phyloP scores from a whole-genome alignment of 192 early-diverging fungal species.

The Rhizoclosmatium sp. region DNA sequence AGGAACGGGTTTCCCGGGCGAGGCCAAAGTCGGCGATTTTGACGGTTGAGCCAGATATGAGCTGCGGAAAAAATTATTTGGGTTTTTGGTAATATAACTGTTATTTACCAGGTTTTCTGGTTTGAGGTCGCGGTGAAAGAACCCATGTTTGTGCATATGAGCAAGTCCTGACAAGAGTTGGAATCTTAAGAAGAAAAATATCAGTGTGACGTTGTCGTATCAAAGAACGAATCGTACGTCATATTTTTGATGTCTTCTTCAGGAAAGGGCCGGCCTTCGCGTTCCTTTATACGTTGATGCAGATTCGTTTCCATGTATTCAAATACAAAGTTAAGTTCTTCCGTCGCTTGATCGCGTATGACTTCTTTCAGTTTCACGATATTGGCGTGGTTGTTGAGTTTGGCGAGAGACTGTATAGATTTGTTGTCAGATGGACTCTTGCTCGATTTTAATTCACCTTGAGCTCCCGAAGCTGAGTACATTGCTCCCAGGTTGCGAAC shows the following conservation, averaged over 20 bases:
- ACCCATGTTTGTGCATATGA: slow-evolving; percentile 90
- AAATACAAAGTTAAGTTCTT: slow-evolving; percentile 93
- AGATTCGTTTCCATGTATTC: slow-evolving; percentile 97
- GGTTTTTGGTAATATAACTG: not conserved
- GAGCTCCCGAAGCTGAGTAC: slow-evolving; percentile 76
- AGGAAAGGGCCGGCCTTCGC: slow-evolving; percentile 69
- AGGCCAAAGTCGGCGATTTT: slow-evolving; percentile 99
- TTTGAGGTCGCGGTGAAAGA: slow-evolving; percentile 98
- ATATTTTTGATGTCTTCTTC: slow-evolving; percentile 77
- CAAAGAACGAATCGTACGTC: slow-evolving; percentile 62
- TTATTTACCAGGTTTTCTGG: slow-evolving; percentile 27
- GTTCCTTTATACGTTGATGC: slow-evolving; percentile 85
- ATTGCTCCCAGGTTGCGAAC: slow-evolving; percentile 73
- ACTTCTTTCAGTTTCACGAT: slow-evolving; percentile 87
- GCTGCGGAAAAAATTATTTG: not conserved
- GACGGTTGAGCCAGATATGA: slow-evolving; percentile 29
- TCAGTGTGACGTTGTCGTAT: not conserved
- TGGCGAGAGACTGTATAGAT: slow-evolving; percentile 65
- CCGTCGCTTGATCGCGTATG: slow-evolving; percentile 72
- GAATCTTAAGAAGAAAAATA: slow-evolving; percentile 54
- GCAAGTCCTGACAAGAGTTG: slow-evolving; percentile 90
- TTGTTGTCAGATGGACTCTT: not conserved
- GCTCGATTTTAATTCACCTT: slow-evolving; percentile 56
- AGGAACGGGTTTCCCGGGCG: slow-evolving; percentile 86
- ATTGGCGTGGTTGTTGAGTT: slow-evolving; percentile 80